Evolutionary conservation across 2,329 filamentous ascomycete genomes (phyloP), one percentile per base, ranked within the genome.

Genomic region (Graphilbum fragrans): DNA sequence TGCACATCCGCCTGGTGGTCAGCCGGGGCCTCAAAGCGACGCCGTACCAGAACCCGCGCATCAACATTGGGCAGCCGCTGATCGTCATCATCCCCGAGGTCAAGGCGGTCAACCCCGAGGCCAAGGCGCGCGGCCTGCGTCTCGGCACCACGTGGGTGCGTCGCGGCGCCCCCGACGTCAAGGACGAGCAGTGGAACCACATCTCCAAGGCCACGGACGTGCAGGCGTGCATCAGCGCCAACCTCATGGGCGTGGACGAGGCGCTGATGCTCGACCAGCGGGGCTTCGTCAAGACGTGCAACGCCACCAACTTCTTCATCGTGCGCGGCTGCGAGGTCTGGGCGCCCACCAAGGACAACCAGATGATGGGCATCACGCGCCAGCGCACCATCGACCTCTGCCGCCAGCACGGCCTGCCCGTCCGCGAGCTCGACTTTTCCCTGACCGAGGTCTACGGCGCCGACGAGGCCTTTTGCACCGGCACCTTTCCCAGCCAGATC

Each of bases 251-350:
- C 14, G 54, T 55, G 6, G 54, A 56, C 39, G 54, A 56, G 41
- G 54, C 54, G 6, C 44, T 56, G 3, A 56, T 55, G 53, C 47
- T 57, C 25, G 53, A 55, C 38, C 42, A 50, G 31, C 42, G 46
- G 12, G 53, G 53, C 1, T 55, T 55, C 32, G 53, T 55, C 37
- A 57, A 56, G 45, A 56, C 54, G 4, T 55, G 55, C 46, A 57
- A 57, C 46, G 55, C 55, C 27, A 51, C 53, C 43, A 57, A 57
- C 35, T 56, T 57, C 45, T 57, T 57, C 43, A 55, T 57, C 36
- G 46, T 57, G n/a, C 53, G 53, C 10, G 52, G 51, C 6, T 45
- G 46, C 33, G 54, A 57, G 45, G 50, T 57, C n/a, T 56, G 53
- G 55, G 52, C 54, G 3, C 53, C 55, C 3, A 56, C 55, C 0